phyloP scores from a whole-genome alignment of 1,139 yeast genomes.

The Diutina scorzettiae region DNA sequence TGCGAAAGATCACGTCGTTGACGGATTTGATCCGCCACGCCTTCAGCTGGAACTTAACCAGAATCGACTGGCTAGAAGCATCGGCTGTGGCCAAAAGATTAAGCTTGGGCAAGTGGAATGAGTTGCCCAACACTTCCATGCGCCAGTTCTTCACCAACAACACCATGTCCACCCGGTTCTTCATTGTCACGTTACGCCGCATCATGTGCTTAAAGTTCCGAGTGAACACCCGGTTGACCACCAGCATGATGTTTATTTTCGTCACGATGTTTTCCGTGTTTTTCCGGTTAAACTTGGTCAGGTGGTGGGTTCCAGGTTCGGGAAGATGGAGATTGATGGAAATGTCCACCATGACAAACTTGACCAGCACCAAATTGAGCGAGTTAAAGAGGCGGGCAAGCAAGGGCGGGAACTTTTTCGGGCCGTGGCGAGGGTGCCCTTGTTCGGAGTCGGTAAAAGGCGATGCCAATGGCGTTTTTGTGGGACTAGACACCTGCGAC shows the following conservation, averaged over 20 bases:
- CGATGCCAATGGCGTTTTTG: background rate
- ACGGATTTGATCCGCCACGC: conserved; percentile 22
- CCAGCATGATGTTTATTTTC: background rate
- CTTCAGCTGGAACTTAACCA: conserved; percentile 19
- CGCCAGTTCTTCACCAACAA: conserved; percentile 23
- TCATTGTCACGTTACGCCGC: background rate
- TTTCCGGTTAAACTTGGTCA: background rate
- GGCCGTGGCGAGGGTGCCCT: background rate
- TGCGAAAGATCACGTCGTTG: conserved; percentile 27
- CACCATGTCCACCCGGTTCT: conserved; percentile 9
- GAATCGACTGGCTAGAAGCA: conserved; percentile 13
- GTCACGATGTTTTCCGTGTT: conserved; percentile 2
- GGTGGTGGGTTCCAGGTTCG: background rate
- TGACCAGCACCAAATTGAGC: background rate
- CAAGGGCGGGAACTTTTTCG: background rate
- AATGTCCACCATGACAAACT: background rate
- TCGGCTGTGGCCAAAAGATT: conserved; percentile 19
- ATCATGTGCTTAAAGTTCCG: background rate
- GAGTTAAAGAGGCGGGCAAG: background rate
- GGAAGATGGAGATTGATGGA: background rate
- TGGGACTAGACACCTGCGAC: no score
- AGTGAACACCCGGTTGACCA: conserved; percentile 1
- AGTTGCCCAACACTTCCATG: conserved; percentile 23
- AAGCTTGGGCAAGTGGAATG: conserved; percentile 18
- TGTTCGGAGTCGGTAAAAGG: background rate